Conservation (phyloP, 345 rosid species). For the Dipteronia sinensis region DNA sequence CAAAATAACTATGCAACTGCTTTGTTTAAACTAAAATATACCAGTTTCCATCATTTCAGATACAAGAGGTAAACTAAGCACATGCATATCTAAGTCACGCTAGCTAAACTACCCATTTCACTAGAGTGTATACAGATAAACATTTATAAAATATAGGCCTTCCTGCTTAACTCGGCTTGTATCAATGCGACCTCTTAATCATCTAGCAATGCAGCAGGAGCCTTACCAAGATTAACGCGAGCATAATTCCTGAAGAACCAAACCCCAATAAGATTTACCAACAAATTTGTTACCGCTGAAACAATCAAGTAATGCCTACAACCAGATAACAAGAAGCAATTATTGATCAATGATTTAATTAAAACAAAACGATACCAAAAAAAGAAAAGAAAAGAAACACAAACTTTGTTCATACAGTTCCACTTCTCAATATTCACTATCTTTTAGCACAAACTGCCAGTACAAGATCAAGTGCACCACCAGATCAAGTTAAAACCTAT, state of each 20-base stretch:
- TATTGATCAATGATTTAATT: background rate
- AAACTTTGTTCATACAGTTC: background rate
- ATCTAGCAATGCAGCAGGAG: conserved; percentile 9
- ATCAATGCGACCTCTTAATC: conserved; percentile 11
- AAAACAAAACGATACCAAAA: background rate
- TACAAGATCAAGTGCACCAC: background rate
- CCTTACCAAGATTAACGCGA: conserved; percentile 82
- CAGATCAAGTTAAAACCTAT: conserved; percentile 4
- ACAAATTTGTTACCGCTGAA: conserved; percentile 91
- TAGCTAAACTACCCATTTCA: background rate
- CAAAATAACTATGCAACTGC: background rate
- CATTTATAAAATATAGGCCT: background rate
- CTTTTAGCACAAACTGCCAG: background rate
- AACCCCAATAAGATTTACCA: conserved; percentile 93
- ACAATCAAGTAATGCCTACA: conserved; percentile 97
- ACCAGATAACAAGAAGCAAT: conserved; percentile 17
- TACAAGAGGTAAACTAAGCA: background rate
- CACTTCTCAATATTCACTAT: background rate
- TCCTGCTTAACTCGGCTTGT: background rate
- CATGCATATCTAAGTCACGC: background rate
- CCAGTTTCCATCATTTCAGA: background rate
- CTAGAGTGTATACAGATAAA: background rate
- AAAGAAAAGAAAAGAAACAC: background rate
- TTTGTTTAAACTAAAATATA: background rate
- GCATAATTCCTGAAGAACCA: conserved; percentile 99